Conservation (phyloP, 371 early-diverging fungal genomes). For the Rhizopus microsporus region DNA sequence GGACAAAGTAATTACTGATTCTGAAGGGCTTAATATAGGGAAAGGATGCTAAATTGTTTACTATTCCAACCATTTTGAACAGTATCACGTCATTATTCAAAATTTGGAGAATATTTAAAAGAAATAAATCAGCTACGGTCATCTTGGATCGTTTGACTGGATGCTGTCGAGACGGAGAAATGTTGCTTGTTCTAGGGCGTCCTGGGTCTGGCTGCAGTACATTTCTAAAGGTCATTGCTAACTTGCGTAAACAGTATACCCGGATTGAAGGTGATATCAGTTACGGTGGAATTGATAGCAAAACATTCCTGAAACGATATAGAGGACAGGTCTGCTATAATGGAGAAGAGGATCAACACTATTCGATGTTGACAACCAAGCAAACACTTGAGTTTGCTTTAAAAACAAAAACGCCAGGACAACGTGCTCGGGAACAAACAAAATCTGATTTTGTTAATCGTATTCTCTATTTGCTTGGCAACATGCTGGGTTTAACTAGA, state of each 20-base stretch:
- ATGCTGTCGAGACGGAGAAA: slow-evolving; percentile 66
- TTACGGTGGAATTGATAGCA: slow-evolving; percentile 61
- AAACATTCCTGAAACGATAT: slow-evolving; percentile 52
- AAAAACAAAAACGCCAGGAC: slow-evolving; percentile 63
- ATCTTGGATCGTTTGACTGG: slow-evolving; percentile 63
- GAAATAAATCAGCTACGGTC: slow-evolving; percentile 16
- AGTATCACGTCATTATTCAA: slow-evolving; percentile 26
- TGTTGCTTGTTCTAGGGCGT: slow-evolving; percentile 71
- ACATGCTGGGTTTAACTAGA: slow-evolving; percentile 70
- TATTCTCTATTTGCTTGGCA: slow-evolving; percentile 54
- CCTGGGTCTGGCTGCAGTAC: slow-evolving; percentile 76
- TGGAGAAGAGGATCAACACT: slow-evolving; percentile 73
- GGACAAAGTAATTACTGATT: not conserved
- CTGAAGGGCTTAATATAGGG: slow-evolving; percentile 25
- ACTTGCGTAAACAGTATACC: slow-evolving; percentile 60
- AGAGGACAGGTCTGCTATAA: slow-evolving; percentile 68
- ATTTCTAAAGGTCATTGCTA: slow-evolving; percentile 64
- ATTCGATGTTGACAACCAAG: slow-evolving; percentile 66
- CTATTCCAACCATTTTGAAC: slow-evolving; percentile 33
- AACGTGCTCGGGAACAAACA: slow-evolving; percentile 45
- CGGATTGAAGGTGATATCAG: slow-evolving; percentile 53
- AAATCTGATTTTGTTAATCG: slow-evolving; percentile 44
- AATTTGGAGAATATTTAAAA: slow-evolving; percentile 34
- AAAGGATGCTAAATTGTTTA: slow-evolving; percentile 41
- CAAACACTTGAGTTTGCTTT: slow-evolving; percentile 70